A percentile compares a stretch with the other conserved stretches of the same genome.
Evolutionary conservation across 2,329 filamentous ascomycete genomes (phyloP).

Genomic region (Tolypocladium sp.): DNA sequence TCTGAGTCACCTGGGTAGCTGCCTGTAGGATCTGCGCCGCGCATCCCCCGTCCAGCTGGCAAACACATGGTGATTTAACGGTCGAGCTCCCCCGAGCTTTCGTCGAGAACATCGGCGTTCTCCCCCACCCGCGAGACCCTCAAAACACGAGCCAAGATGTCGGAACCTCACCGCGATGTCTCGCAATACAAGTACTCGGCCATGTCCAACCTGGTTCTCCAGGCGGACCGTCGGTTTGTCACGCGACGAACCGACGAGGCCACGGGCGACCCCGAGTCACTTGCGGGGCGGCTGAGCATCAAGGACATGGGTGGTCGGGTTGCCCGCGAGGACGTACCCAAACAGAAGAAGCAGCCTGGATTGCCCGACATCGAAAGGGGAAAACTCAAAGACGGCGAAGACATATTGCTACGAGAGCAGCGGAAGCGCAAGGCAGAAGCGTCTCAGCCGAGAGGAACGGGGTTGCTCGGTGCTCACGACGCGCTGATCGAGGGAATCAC

Average conservation of each 20-base stretch:
- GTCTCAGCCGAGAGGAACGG: conserved; percentile 58
- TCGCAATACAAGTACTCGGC: conserved; percentile 98
- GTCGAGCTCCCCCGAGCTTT: conserved; percentile 22
- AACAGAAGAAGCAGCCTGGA: conserved; percentile 65
- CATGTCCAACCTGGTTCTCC: conserved; percentile 99
- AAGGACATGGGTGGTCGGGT: conserved; percentile 88
- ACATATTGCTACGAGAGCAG: conserved; percentile 76
- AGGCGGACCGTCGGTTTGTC: conserved; percentile 95
- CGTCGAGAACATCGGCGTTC: conserved; percentile 27
- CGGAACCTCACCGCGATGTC: conserved; percentile 70
- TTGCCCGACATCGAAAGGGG: conserved; percentile 66
- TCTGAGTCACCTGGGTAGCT: conserved; percentile 9
- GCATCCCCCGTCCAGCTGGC: conserved; percentile 8
- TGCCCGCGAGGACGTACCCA: conserved; percentile 69
- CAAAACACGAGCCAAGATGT: conserved; percentile 46
- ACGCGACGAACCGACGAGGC: conserved; percentile 88
- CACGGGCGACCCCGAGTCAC: conserved; percentile 93
- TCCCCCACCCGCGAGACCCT: conserved; percentile 12
- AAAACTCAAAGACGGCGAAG: conserved; percentile 67
- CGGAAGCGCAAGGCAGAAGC: conserved; percentile 73
- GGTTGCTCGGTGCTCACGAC: conserved; percentile 76
- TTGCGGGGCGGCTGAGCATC: conserved; percentile 88
- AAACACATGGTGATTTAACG: conserved; percentile 25
- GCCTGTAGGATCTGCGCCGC: conserved; percentile 5
- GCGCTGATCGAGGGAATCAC: conserved; percentile 82